Conservation (phyloP, 129 eudicot species). For the Apium graveolens region DNA sequence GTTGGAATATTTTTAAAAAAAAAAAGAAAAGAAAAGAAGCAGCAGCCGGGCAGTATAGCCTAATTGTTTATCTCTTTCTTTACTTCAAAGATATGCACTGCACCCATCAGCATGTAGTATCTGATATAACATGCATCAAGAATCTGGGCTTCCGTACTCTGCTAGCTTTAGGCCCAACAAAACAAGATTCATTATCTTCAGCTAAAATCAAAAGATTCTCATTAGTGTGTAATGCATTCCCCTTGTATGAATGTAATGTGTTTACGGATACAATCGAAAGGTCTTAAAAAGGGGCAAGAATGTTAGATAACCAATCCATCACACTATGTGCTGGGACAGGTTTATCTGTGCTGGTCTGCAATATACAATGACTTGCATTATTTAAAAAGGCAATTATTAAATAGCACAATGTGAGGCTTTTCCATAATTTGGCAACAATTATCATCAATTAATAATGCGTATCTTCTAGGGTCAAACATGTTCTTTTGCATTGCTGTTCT, state of each 20-base stretch:
- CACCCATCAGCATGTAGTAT: no score
- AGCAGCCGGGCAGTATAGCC: no score
- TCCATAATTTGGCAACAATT: neutral
- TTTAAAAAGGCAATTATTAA: neutral
- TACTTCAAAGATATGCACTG: no score
- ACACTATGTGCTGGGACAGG: neutral
- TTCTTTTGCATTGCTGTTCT: constrained; percentile 7
- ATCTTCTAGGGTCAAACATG: constrained; percentile 19
- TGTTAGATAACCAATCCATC: neutral
- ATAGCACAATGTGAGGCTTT: neutral
- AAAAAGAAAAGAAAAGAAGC: no score
- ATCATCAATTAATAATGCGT: neutral
- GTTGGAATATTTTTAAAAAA: no score
- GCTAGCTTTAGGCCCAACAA: neutral
- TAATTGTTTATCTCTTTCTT: no score
- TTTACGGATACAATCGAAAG: no score
- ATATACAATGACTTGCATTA: neutral
- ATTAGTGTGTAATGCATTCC: neutral
- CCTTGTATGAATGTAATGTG: neutral
- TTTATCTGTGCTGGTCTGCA: neutral
- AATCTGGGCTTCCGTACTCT: neutral
- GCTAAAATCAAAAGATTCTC: neutral
- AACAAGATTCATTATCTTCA: neutral
- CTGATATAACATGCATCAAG: no score
- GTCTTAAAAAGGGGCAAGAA: neutral